These are phyloP conservation scores for Geranomyces variabilis DNA, from an alignment of 192 early-diverging fungal genomes.

Conservation along the genomic window DNA sequence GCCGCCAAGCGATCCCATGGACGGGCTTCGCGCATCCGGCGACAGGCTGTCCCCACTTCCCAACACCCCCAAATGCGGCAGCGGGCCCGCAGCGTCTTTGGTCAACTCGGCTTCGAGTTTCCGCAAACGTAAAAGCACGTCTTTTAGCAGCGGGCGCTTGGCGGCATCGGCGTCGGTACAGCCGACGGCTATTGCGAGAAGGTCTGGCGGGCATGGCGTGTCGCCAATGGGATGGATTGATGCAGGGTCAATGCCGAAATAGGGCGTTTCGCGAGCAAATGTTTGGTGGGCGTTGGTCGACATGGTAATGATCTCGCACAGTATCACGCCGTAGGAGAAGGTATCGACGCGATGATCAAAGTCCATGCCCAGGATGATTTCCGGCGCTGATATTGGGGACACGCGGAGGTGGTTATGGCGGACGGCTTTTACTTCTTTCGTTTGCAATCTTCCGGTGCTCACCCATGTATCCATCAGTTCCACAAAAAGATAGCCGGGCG, in stretches of 20 bases:
- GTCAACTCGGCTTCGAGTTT: conserved; percentile 37
- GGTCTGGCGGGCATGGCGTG: conserved; percentile 23
- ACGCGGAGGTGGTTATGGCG: background rate
- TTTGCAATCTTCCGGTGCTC: too few species aligned
- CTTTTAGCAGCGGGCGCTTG: conserved; percentile 39
- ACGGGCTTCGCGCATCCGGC: conserved; percentile 6
- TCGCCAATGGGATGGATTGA: background rate
- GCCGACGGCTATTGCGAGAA: conserved; percentile 37
- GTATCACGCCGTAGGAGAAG: conserved; percentile 49
- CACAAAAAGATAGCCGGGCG: conserved; percentile 45
- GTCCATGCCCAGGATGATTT: conserved; percentile 47
- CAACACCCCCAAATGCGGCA: conserved; percentile 1
- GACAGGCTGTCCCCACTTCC: background rate
- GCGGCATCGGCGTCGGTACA: conserved; percentile 39
- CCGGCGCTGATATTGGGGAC: conserved; percentile 42
- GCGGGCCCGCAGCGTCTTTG: conserved; percentile 23
- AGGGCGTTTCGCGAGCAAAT: conserved; percentile 25
- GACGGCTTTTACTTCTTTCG: too few species aligned
- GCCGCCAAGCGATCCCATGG: conserved; percentile 5
- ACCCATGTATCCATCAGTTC: conserved; percentile 51
- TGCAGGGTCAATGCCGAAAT: conserved; percentile 30
- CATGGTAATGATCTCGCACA: conserved; percentile 45
- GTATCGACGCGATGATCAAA: conserved; percentile 50
- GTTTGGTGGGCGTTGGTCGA: conserved; percentile 22
- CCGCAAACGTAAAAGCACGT: conserved; percentile 42